phyloP scores from a whole-genome alignment of 495 filamentous ascomycete species.

The Parmelia sp. region DNA sequence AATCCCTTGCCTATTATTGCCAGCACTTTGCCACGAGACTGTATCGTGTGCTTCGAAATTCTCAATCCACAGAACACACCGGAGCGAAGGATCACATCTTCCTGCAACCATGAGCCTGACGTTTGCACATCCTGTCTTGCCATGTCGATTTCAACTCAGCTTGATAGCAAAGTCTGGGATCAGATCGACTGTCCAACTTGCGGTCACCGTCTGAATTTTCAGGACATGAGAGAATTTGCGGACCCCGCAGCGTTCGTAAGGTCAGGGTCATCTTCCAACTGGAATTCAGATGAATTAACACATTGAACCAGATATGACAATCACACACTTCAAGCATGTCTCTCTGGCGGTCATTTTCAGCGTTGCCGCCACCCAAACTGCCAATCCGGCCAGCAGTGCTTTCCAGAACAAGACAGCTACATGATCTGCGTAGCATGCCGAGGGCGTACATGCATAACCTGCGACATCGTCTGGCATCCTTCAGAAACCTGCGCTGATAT shows the following conservation, averaged over 20 bases:
- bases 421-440: constrained; percentile 15
- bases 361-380: constrained; percentile 14
- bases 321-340: background rate
- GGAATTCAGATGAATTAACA: background rate
- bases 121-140: constrained; percentile 1
- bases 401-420: constrained; percentile 5
- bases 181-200: constrained; percentile 17
- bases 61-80: background rate
- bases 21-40: background rate
- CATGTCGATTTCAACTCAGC: constrained; percentile 5
- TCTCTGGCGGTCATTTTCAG: constrained; percentile 5
- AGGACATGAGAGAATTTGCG: constrained; percentile 10
- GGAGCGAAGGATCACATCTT: constrained; percentile 1
- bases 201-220: background rate
- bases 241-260: constrained; percentile 4
- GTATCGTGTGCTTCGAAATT: constrained; percentile 13
- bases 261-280: background rate
- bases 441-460: constrained; percentile 13
- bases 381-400: constrained; percentile 12
- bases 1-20: background rate
- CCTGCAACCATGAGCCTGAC: constrained; percentile 13
- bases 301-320: constrained; percentile 11
- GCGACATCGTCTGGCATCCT: constrained; percentile 10
- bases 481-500: constrained; percentile 8
- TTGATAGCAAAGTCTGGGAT: constrained; percentile 11